phyloP scores from a whole-genome alignment of 202 grass and related monocot species.

The Bolboschoenoplectus hybrid region DNA sequence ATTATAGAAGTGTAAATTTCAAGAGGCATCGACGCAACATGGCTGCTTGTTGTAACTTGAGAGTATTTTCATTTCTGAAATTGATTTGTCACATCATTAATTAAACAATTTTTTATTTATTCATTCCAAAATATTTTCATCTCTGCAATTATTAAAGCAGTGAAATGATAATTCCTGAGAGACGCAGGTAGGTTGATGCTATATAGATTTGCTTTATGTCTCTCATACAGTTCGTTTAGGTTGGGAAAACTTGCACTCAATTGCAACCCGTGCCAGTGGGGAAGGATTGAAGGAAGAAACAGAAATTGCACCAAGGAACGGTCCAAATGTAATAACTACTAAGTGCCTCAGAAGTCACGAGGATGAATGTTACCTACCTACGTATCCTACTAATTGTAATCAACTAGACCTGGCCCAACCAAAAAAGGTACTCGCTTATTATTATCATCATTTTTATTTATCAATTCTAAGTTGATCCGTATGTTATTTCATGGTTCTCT shows the following conservation, averaged over 20 bases:
- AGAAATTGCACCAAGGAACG: background rate
- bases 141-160: too few species aligned
- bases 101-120: too few species aligned
- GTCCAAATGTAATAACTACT: background rate
- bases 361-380: background rate
- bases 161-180: background rate
- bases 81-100: too few species aligned
- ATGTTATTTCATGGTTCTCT: background rate
- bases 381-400: conserved; percentile 21
- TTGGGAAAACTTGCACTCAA: conserved; percentile 42
- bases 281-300: background rate
- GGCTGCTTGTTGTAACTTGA: too few species aligned
- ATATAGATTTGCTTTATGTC: background rate
- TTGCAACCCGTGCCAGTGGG: background rate
- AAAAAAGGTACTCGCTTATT: background rate
- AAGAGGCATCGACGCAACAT: background rate
- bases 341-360: background rate
- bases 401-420: background rate
- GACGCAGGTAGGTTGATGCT: background rate
- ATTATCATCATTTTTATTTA: background rate
- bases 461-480: conserved; percentile 5
- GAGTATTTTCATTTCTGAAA: too few species aligned
- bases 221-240: background rate
- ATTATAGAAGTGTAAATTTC: background rate
- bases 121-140: too few species aligned